Evolutionary conservation across 371 early-diverging fungal genomes (phyloP).

Genomic region (Lichtheimia ornata): DNA sequence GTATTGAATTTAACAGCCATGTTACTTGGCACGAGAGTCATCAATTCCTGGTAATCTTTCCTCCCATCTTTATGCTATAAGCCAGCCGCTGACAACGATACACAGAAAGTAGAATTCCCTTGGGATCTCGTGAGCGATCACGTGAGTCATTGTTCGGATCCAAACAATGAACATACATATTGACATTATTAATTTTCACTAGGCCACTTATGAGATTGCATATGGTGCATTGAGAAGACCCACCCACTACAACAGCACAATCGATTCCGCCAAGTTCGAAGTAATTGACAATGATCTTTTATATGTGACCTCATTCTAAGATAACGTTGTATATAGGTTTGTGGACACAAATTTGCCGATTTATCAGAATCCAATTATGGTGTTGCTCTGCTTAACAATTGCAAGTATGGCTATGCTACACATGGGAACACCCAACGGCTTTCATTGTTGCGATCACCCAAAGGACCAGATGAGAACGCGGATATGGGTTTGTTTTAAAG

Average conservation of each 20-base stretch:
- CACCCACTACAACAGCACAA: slow-evolving; percentile 91
- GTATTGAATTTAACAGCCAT: slow-evolving; percentile 82
- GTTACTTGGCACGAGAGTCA: slow-evolving; percentile 94
- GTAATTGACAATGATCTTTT: slow-evolving; percentile 14
- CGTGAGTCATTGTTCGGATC: slow-evolving; percentile 27
- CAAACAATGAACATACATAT: too few species aligned
- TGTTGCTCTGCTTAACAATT: slow-evolving; percentile 91
- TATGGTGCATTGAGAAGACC: slow-evolving; percentile 91
- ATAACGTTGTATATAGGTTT: slow-evolving; percentile 34
- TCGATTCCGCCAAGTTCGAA: slow-evolving; percentile 84
- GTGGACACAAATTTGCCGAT: slow-evolving; percentile 95
- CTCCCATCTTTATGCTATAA: not conserved
- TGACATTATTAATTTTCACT: not conserved
- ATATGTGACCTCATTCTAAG: not conserved
- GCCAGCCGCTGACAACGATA: not conserved
- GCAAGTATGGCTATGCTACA: slow-evolving; percentile 88
- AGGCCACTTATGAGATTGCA: slow-evolving; percentile 94
- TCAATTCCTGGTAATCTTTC: slow-evolving; percentile 63
- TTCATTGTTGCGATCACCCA: slow-evolving; percentile 86
- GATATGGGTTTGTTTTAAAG: slow-evolving; percentile 45
- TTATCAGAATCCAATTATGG: slow-evolving; percentile 93
- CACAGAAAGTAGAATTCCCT: slow-evolving; percentile 88
- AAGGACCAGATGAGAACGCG: slow-evolving; percentile 70
- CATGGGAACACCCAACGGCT: slow-evolving; percentile 82
- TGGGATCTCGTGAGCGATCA: slow-evolving; percentile 82